phyloP scores from a whole-genome alignment of 2,329 filamentous ascomycete genomes.

The Alternaria postmessia region DNA sequence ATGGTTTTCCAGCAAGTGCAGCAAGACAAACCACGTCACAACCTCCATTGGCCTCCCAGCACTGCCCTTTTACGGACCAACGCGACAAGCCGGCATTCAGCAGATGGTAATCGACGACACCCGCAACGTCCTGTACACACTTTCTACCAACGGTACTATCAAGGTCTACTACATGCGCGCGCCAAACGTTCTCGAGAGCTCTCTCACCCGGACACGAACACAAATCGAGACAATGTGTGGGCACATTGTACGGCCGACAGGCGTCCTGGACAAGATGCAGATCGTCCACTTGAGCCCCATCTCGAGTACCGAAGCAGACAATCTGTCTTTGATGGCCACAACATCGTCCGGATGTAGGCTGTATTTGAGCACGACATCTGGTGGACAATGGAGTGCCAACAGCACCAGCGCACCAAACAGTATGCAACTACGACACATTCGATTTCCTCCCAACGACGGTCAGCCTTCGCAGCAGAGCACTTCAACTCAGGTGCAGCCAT shows the following conservation, averaged over 20 bases:
- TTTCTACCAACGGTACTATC: conserved; percentile 88
- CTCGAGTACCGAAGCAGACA: conserved; percentile 77
- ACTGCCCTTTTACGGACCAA: conserved; percentile 36
- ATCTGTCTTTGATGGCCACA: conserved; percentile 87
- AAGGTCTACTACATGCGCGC: conserved; percentile 87
- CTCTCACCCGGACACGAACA: conserved; percentile 62
- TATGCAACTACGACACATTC: conserved; percentile 98
- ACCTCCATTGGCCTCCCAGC: conserved; percentile 70
- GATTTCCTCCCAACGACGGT: conserved; percentile 75
- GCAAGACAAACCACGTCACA: conserved; percentile 87
- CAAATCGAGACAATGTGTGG: conserved; percentile 74
- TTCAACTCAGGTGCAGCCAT: conserved; percentile 42
- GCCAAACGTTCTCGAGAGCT: conserved; percentile 60
- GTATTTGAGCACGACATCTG: conserved; percentile 88
- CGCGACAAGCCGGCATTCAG: conserved; percentile 67
- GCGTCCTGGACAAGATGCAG: conserved; percentile 71
- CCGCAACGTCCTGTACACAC: conserved; percentile 85
- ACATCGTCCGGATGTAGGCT: conserved; percentile 91
- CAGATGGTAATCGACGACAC: conserved; percentile 90
- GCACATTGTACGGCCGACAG: conserved; percentile 79
- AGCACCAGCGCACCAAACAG: conserved; percentile 79
- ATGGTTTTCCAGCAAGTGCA: conserved; percentile 91
- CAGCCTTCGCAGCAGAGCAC: conserved; percentile 29
- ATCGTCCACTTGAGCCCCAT: conserved; percentile 90
- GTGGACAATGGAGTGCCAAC: conserved; percentile 67